These are phyloP conservation scores for Fusarium chaquense DNA, from an alignment of 2,329 filamentous ascomycete species.

Conservation along the genomic window DNA sequence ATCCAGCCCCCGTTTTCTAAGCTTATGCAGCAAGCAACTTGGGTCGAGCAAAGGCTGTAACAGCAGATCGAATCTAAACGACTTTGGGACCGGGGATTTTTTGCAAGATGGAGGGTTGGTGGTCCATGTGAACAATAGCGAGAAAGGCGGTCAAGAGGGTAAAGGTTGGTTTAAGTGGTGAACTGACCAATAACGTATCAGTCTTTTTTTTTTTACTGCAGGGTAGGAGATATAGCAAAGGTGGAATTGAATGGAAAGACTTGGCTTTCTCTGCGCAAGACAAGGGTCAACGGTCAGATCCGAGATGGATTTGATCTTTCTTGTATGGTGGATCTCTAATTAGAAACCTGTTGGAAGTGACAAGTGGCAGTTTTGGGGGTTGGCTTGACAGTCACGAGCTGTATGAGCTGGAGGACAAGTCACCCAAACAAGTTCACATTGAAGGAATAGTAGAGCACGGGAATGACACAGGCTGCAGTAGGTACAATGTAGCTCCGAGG, in stretches of 20 bases:
- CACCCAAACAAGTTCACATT: constrained; percentile 1
- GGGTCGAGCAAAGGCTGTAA: constrained; percentile 18
- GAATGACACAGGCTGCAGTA: neutral
- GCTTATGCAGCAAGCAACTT: constrained; percentile 27
- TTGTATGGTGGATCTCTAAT: constrained; percentile 17
- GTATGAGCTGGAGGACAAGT: constrained; percentile 7
- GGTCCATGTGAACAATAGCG: constrained; percentile 34
- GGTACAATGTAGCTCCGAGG: constrained; percentile 9
- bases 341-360: constrained; percentile 19
- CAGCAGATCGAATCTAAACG: constrained; percentile 35
- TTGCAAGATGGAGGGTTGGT: constrained; percentile 17
- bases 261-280: constrained; percentile 4
- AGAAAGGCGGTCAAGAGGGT: constrained; percentile 44
- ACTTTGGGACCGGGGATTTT: constrained; percentile 26
- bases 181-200: constrained; percentile 19
- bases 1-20: constrained; percentile 14
- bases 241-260: constrained; percentile 11
- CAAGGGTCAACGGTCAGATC: constrained; percentile 23
- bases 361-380: constrained; percentile 20
- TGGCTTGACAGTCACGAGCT: constrained; percentile 5
- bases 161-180: constrained; percentile 10
- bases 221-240: constrained; percentile 21
- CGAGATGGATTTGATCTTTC: neutral
- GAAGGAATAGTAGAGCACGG: neutral
- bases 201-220: constrained; percentile 15